A percentile compares a stretch with the other conserved stretches of the same genome.
Evolutionary conservation across 805 yeast species (phyloP).

Genomic region (Cyberlindnera euphorbiiphila): DNA sequence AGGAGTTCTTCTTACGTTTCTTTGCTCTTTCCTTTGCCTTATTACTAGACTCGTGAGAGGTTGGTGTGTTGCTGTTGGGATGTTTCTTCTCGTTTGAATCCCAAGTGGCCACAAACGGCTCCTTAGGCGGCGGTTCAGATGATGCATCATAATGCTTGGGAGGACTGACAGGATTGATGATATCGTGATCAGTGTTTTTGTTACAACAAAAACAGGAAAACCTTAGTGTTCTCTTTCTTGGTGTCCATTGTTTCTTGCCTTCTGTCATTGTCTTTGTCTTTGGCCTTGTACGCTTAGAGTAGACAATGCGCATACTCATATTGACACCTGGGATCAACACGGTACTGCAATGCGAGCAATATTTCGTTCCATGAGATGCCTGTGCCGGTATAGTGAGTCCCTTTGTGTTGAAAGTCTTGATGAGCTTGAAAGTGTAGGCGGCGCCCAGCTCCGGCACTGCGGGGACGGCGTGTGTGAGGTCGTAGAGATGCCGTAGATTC

Average conservation of each 20-base stretch:
- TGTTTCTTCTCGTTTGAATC: slow-evolving; percentile 3
- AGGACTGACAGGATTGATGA: slow-evolving; percentile 12
- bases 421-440: slow-evolving; percentile 28
- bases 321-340: slow-evolving; percentile 31
- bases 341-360: slow-evolving; percentile 17
- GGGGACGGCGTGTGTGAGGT: slow-evolving; percentile 16
- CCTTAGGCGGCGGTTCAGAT: not conserved
- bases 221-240: slow-evolving; percentile 20
- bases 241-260: slow-evolving; percentile 7
- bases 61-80: slow-evolving; percentile 15
- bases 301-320: slow-evolving; percentile 23
- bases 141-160: slow-evolving; percentile 1
- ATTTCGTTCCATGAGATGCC: slow-evolving; percentile 7
- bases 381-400: slow-evolving; percentile 17
- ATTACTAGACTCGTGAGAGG: too few relatives aligned
- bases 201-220: slow-evolving; percentile 31
- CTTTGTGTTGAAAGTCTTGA: slow-evolving; percentile 28
- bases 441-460: slow-evolving; percentile 14
- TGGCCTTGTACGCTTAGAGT: slow-evolving; percentile 7
- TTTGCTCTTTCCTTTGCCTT: slow-evolving; percentile 39
- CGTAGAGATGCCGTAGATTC: slow-evolving; percentile 17
- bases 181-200: slow-evolving; percentile 15
- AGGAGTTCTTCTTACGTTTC: slow-evolving; percentile 43
- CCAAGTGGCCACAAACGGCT: slow-evolving; percentile 28
- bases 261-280: slow-evolving; percentile 10